These are phyloP conservation scores for Fusarium albidum DNA, from an alignment of 2,329 filamentous ascomycete genomes.

Conservation along the genomic window DNA sequence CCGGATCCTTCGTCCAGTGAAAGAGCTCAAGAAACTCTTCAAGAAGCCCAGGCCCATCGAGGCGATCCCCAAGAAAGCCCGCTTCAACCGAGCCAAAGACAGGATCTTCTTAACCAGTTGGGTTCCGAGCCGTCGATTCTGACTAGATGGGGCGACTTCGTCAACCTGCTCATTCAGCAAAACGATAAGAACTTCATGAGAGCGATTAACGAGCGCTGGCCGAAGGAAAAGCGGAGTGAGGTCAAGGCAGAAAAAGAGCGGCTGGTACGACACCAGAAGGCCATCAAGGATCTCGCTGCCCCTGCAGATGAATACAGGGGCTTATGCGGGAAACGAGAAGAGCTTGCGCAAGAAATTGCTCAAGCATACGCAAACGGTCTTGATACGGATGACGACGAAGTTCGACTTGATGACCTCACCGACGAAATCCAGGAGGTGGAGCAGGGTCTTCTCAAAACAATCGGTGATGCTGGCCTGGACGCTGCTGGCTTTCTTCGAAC, in stretches of 20 bases:
- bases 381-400: slow-evolving; percentile 62
- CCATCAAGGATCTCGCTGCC: slow-evolving; percentile 50
- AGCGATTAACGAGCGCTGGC: slow-evolving; percentile 56
- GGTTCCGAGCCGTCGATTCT: slow-evolving; percentile 44
- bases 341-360: slow-evolving; percentile 55
- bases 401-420: slow-evolving; percentile 57
- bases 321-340: slow-evolving; percentile 54
- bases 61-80: not conserved
- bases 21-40: no score
- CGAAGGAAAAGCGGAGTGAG: slow-evolving; percentile 54
- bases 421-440: slow-evolving; percentile 55
- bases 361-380: slow-evolving; percentile 59
- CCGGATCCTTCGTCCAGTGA: slow-evolving; percentile 11
- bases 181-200: slow-evolving; percentile 58
- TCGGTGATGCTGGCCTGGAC: slow-evolving; percentile 57
- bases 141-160: slow-evolving; percentile 44
- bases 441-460: slow-evolving; percentile 48
- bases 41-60: no score
- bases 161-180: slow-evolving; percentile 54
- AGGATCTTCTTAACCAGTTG: slow-evolving; percentile 41
- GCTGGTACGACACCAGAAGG: slow-evolving; percentile 55
- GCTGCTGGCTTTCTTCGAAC: slow-evolving; percentile 49
- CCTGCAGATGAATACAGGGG: slow-evolving; percentile 54
- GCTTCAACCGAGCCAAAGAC: slow-evolving; percentile 12
- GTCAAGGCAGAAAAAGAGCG: slow-evolving; percentile 60